These are phyloP conservation scores for Saccharomycopsis microspora DNA, from an alignment of 805 yeast genomes.

Conservation along the genomic window DNA sequence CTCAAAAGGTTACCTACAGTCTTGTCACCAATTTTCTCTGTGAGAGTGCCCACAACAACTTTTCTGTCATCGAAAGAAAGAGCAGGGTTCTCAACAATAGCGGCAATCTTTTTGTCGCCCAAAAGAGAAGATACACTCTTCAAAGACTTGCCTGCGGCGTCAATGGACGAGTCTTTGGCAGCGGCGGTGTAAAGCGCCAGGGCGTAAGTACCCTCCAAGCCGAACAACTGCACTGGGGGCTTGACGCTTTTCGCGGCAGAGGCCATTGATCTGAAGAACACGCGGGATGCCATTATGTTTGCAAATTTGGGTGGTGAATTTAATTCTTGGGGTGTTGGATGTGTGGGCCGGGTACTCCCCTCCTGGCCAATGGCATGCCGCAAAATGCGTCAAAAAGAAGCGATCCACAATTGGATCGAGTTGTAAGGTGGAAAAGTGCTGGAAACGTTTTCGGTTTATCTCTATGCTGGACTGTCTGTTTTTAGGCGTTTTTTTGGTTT, in stretches of 20 bases:
- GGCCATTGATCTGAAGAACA: conserved; percentile 62
- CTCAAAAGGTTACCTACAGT: conserved; percentile 68
- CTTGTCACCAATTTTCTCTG: conserved; percentile 40
- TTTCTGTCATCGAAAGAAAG: conserved; percentile 66
- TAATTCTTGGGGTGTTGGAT: neutral
- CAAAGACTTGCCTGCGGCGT: conserved; percentile 57
- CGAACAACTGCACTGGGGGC: conserved; percentile 90
- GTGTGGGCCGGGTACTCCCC: too few species aligned
- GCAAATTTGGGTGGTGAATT: neutral
- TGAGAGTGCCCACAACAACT: conserved; percentile 51
- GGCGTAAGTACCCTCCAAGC: conserved; percentile 95
- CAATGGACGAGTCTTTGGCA: conserved; percentile 67
- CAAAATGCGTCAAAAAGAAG: too few species aligned
- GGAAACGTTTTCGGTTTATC: too few species aligned
- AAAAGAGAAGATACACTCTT: conserved; percentile 43
- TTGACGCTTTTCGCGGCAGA: conserved; percentile 53
- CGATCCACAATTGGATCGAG: too few species aligned
- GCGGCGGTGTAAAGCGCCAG: conserved; percentile 90
- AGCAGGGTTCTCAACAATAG: conserved; percentile 71
- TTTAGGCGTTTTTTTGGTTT: too few species aligned
- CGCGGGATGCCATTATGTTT: conserved; percentile 45
- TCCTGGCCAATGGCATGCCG: too few species aligned
- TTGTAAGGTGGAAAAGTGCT: too few species aligned
- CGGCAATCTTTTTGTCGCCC: conserved; percentile 51
- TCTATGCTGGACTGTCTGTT: too few species aligned